Conservation (phyloP, 139 green algal genomes). For the Pycnococcus provasolii region DNA sequence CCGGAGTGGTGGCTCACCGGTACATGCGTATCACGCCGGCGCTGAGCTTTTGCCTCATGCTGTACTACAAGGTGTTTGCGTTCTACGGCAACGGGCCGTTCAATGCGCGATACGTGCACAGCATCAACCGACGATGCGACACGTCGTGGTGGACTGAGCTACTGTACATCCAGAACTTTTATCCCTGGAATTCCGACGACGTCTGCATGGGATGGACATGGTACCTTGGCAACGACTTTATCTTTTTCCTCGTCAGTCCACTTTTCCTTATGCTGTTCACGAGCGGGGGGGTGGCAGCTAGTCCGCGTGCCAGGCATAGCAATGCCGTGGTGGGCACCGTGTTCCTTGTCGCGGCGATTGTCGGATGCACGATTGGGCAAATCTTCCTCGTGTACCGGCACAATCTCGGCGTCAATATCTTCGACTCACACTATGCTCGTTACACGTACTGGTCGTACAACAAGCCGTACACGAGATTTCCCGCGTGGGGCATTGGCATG, state of each 20-base stretch:
- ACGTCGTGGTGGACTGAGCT: background rate
- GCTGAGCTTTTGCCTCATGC: background rate
- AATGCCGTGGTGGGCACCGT: background rate
- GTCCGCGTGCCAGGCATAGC: background rate
- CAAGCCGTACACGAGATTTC: background rate
- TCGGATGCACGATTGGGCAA: background rate
- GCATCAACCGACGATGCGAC: background rate
- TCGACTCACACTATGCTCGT: background rate
- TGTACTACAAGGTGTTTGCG: background rate
- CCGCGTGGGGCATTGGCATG: background rate
- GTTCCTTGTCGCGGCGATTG: background rate
- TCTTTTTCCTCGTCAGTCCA: background rate
- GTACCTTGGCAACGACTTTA: conserved; percentile 3
- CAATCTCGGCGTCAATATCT: background rate
- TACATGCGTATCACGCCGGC: background rate
- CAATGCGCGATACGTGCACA: background rate
- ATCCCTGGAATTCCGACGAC: background rate
- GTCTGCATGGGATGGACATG: conserved; percentile 5
- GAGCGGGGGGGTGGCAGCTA: background rate
- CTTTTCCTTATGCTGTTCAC: background rate
- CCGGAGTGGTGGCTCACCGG: background rate
- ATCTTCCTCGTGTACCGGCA: background rate
- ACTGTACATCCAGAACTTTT: conserved; percentile 4
- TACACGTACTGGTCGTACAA: conserved; percentile 6
- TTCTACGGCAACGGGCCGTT: background rate